Evolutionary conservation across 495 filamentous ascomycete species (phyloP).

Genomic region (Tuber indicum): DNA sequence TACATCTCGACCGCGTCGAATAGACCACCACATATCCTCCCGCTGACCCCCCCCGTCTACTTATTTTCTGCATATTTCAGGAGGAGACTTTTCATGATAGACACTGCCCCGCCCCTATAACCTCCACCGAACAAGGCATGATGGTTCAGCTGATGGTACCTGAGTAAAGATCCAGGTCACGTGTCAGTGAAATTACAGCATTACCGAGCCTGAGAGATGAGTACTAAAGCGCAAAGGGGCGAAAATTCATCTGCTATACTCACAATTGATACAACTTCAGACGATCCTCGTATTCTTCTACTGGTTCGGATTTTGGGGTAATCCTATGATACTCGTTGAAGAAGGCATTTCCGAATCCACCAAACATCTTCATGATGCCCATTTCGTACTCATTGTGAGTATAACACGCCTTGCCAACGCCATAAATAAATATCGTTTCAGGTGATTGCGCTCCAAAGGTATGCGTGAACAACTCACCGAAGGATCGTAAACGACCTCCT

Average conservation of each 20-base stretch:
- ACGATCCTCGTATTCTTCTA: slow-evolving; percentile 76
- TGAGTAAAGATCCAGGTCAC: slow-evolving; percentile 38
- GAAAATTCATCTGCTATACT: slow-evolving; percentile 43
- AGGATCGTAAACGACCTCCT: slow-evolving; percentile 82
- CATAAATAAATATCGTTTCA: neutral
- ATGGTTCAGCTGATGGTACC: slow-evolving; percentile 88
- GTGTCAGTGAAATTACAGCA: slow-evolving; percentile 10
- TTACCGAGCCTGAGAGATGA: neutral
- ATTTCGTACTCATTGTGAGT: slow-evolving; percentile 85
- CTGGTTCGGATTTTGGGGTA: slow-evolving; percentile 72
- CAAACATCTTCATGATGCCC: slow-evolving; percentile 95
- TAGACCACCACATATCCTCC: neutral
- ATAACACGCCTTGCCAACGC: slow-evolving; percentile 55
- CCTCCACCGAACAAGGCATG: slow-evolving; percentile 74
- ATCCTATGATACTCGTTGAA: slow-evolving; percentile 68
- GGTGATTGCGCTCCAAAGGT: neutral
- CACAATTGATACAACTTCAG: slow-evolving; percentile 74
- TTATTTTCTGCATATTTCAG: slow-evolving; percentile 54
- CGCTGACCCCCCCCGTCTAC: neutral
- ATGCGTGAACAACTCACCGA: slow-evolving; percentile 14
- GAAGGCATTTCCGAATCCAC: slow-evolving; percentile 69
- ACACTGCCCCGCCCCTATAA: slow-evolving; percentile 64
- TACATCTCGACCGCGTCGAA: neutral
- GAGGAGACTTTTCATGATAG: slow-evolving; percentile 65
- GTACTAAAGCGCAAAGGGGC: neutral